Percentiles rank a stretch among this genome's conserved stretches.
These are phyloP conservation scores for Pythium phragmiticola DNA, from an alignment of 352 stramenopile species.

Conservation along the genomic window DNA sequence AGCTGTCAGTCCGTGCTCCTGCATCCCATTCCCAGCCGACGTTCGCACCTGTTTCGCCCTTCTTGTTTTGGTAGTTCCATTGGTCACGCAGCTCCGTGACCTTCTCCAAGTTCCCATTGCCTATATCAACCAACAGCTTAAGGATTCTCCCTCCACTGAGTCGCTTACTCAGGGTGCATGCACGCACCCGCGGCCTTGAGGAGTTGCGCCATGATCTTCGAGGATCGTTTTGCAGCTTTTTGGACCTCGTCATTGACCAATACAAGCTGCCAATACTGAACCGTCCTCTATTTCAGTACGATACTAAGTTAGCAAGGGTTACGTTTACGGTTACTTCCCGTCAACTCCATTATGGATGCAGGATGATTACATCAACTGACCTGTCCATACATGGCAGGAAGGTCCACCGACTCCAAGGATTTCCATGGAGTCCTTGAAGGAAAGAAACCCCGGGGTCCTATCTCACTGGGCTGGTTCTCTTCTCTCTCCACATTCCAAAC, in stretches of 20 bases:
- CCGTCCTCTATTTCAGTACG: not conserved
- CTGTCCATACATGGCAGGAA: too few relatives aligned
- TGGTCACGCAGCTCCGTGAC: conserved; percentile 63
- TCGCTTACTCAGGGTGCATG: not conserved
- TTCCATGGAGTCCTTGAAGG: too few relatives aligned
- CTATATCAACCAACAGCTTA: conserved; percentile 21
- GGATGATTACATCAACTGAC: not conserved
- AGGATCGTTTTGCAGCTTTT: not conserved
- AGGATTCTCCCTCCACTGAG: not conserved
- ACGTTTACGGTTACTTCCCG: too few relatives aligned
- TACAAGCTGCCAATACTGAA: not conserved
- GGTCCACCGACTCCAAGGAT: too few relatives aligned
- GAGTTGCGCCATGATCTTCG: conserved; percentile 28
- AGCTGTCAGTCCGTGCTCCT: not conserved
- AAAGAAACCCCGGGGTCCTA: too few relatives aligned
- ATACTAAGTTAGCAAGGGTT: too few relatives aligned
- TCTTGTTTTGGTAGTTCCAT: conserved; percentile 81
- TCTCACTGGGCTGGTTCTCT: too few relatives aligned
- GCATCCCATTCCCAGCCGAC: not conserved
- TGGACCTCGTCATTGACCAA: not conserved
- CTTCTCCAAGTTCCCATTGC: conserved; percentile 71
- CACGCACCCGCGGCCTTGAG: conserved; percentile 34
- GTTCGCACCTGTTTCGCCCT: conserved; percentile 68
- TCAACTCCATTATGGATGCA: too few relatives aligned
- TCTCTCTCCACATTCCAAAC: too few relatives aligned